A percentile compares a stretch with the other conserved stretches of the same genome.
Conservation (phyloP, 2,329 filamentous ascomycete species). For the Taxawa tesnikishii region DNA sequence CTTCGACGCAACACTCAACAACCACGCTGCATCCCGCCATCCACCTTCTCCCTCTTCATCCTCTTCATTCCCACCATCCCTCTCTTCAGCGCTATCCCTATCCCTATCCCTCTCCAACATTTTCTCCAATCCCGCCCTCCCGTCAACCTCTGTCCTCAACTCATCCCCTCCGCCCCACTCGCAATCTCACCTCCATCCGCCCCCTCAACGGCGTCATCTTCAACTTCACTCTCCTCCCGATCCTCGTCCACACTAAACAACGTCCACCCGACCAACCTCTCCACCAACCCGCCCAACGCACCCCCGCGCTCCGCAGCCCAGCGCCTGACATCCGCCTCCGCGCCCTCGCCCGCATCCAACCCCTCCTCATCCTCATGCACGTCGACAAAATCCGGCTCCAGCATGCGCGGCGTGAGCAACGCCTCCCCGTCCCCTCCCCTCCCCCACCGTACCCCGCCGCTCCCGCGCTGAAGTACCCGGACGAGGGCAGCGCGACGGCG, state of each 20-base stretch:
- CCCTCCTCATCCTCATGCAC: constrained; percentile 27
- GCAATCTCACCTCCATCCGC: too few species aligned
- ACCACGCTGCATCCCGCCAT: constrained; percentile 48
- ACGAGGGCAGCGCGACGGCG: too few species aligned
- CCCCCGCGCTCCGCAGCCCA: constrained; percentile 12
- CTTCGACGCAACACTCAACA: constrained; percentile 41
- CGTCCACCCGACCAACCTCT: constrained; percentile 45
- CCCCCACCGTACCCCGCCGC: not conserved
- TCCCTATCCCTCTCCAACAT: constrained; percentile 1
- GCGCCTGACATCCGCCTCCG: constrained; percentile 14
- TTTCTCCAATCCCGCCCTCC: constrained; percentile 21
- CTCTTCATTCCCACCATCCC: constrained; percentile 20
- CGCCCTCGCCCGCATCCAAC: too few species aligned
- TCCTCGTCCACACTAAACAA: constrained; percentile 43
- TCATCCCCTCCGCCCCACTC: too few species aligned
- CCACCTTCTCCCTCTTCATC: constrained; percentile 30
- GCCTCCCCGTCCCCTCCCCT: not conserved
- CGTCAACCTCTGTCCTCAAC: constrained; percentile 15
- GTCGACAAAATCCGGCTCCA: constrained; percentile 12
- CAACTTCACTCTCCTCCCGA: constrained; percentile 22
- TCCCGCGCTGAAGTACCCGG: too few species aligned
- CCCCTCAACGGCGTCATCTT: constrained; percentile 18
- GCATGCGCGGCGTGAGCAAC: not conserved
- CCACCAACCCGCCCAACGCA: constrained; percentile 40
- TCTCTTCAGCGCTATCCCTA: constrained; percentile 16